Evolutionary conservation across 331 rosid genomes (phyloP), one percentile per base, ranked within the genome.

Genomic region (Saraca asoca): DNA sequence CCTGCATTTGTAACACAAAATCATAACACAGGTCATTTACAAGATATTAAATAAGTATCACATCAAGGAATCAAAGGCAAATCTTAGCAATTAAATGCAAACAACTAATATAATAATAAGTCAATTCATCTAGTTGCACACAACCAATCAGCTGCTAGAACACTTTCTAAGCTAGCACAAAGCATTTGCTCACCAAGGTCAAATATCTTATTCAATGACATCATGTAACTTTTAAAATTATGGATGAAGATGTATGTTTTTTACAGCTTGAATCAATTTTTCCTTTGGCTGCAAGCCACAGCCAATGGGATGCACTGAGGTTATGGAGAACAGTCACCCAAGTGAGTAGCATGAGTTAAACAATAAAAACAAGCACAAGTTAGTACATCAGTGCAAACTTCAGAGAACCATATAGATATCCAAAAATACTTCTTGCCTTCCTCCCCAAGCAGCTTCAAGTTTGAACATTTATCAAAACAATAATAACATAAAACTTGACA

Each of bases 1-100:
- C 83, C 95, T 88, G 31, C 31, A 24, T 24, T 24, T 24, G 85
- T 14, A 34, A 12, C 41, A 73, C 12, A 48, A 20, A 72, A 33
- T 72, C 53, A 38, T 34, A 61, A 12, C 41, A 69, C 14, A 20
- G 34, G 33, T 68, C 74, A 62, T 15, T 63, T 29, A 61, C 64
- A 53, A 43, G 34, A 35, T 52, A 15, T 56, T 53, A 58, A 65
- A 66, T 24, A 19, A 12, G 24, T 11, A 33, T 16, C 46, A 62
- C 37, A 51, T 44, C 9, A 17, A 12, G 12, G 51, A 20, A 46
- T 14, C 33, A 19, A 38, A 5, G 15, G 53, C 33, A 67, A 52
- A 77, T 4, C 45, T 12, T 38, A 29, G 15, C 45, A 31, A 50
- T 35, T 64, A 66, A 51, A 65, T 34, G 33, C 16, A 53, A 80